Evolutionary conservation across 768 basidiomycete species (phyloP), one percentile per base, ranked within the genome.

Genomic region (Dentipellis sp.): DNA sequence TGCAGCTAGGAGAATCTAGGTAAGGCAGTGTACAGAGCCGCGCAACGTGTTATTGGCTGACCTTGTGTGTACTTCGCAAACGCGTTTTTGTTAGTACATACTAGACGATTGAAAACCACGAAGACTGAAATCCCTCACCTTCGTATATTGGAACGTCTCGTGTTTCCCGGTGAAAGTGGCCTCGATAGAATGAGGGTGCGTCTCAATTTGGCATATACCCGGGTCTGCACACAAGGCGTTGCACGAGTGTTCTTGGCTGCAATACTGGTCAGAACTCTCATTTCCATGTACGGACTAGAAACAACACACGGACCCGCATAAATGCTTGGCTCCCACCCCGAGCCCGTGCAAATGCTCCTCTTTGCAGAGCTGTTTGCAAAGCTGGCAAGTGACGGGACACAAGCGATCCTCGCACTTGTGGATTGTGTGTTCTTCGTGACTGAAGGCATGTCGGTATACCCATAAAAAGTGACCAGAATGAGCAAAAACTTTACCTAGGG

Each of bases 111-210:
- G 52, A 14, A 48, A 17, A 7, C 7, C 22, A 35, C 21, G 17
- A 19, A 34, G 8, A 29, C 29, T 6, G 37, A 17, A 54, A 17
- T 9, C 7, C 58, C 63, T 23, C 52, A 80, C 83, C 73, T 84
- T 84, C 0, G 84, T 85, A 52, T 81, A 85, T 62, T 80, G 76
- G 61, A 83, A 85, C 0, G 76, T 81, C 57, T 82, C 79, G 50
- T 83, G 78, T 56, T 66, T 70, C 0, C 83, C 84, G 0, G 75
- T 77, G 59, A 84, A 85, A 0, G 80, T 83, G 5, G 81, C 79
- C 61, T 83, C 78, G 36, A 85, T 75, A 0, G 81, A 78, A 53
- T 79, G 76, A 0, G 83, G 83, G 0, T 75, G 70, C 0, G 77
- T 81, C 52, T 83, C 76, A 12, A 84, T 83, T 48, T 82, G 72